These are phyloP conservation scores for Rhodotorula paludigena DNA, from an alignment of 768 basidiomycete species.

Conservation along the genomic window DNA sequence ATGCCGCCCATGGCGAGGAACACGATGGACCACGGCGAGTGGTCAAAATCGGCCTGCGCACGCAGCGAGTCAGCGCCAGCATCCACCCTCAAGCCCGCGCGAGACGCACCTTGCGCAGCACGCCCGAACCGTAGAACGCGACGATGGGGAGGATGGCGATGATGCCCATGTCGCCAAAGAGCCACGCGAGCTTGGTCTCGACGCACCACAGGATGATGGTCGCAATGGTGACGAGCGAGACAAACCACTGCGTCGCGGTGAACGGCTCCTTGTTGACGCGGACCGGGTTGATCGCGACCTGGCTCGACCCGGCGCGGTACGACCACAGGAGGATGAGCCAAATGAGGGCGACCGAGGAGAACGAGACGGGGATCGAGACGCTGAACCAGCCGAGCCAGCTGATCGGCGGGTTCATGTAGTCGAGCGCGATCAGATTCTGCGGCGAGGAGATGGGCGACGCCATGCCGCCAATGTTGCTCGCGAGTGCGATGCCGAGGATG, in stretches of 20 bases:
- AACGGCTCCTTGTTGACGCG: slow-evolving; percentile 76
- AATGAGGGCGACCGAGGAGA: slow-evolving; percentile 76
- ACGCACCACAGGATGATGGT: slow-evolving; percentile 90
- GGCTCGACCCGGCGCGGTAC: slow-evolving; percentile 68
- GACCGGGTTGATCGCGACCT: slow-evolving; percentile 77
- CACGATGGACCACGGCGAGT: slow-evolving; percentile 81
- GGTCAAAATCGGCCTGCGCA: slow-evolving; percentile 82
- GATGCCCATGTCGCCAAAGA: slow-evolving; percentile 92
- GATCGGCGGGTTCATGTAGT: slow-evolving; percentile 75
- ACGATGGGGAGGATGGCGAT: slow-evolving; percentile 90
- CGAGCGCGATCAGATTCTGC: slow-evolving; percentile 88
- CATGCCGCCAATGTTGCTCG: slow-evolving; percentile 96
- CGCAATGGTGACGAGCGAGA: slow-evolving; percentile 68
- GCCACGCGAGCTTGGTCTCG: slow-evolving; percentile 67
- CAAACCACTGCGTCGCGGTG: slow-evolving; percentile 82
- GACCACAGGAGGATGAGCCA: slow-evolving; percentile 82
- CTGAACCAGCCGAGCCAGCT: slow-evolving; percentile 92
- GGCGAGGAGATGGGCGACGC: slow-evolving; percentile 96
- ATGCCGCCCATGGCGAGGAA: slow-evolving; percentile 98
- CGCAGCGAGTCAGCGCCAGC: no score
- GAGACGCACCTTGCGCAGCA: slow-evolving; percentile 77
- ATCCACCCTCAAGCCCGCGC: no score
- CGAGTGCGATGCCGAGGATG: slow-evolving; percentile 93
- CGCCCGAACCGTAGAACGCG: slow-evolving; percentile 87
- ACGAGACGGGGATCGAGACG: slow-evolving; percentile 85